Conservation (phyloP, 768 basidiomycete genomes). For the Tylopilus sp. region DNA sequence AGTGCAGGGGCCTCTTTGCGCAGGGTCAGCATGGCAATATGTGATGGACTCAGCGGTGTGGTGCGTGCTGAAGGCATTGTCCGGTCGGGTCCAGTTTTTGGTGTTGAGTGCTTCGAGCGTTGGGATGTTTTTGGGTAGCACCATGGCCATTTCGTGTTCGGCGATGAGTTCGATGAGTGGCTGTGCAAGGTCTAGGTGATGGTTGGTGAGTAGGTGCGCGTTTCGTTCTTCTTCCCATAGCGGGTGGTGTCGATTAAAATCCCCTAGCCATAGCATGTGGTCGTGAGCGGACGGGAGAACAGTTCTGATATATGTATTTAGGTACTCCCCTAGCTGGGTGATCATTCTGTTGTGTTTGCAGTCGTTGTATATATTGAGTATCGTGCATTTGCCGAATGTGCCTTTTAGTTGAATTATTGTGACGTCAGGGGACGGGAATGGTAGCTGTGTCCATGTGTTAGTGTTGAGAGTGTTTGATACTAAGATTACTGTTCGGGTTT, state of each 20-base stretch:
- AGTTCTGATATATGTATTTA: accelerated
- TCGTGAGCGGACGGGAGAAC: not conserved
- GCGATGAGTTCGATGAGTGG: not conserved
- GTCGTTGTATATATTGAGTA: not conserved
- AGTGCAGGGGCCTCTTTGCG: not conserved
- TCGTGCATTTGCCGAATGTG: accelerated
- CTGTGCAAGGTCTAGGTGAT: not conserved
- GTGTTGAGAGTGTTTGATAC: not conserved
- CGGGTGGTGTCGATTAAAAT: slow-evolving; percentile 34
- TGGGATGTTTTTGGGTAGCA: slow-evolving; percentile 31
- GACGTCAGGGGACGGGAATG: not conserved
- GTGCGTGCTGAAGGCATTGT: slow-evolving; percentile 15
- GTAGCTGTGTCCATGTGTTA: not conserved
- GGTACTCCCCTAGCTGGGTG: no score
- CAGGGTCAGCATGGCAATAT: not conserved
- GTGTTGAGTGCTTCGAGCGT: slow-evolving; percentile 32
- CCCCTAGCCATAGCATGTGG: slow-evolving; percentile 22
- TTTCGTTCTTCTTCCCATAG: slow-evolving; percentile 28
- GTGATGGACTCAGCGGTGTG: accelerated
- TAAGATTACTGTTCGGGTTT: not conserved
- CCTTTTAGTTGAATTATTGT: not conserved
- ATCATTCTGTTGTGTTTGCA: not conserved
- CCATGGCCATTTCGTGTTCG: slow-evolving; percentile 32
- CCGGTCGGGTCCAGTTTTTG: slow-evolving; percentile 22
- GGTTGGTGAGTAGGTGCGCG: slow-evolving; percentile 20